phyloP scores from a whole-genome alignment of 495 filamentous ascomycete genomes.

The Oidiodendron maius region DNA sequence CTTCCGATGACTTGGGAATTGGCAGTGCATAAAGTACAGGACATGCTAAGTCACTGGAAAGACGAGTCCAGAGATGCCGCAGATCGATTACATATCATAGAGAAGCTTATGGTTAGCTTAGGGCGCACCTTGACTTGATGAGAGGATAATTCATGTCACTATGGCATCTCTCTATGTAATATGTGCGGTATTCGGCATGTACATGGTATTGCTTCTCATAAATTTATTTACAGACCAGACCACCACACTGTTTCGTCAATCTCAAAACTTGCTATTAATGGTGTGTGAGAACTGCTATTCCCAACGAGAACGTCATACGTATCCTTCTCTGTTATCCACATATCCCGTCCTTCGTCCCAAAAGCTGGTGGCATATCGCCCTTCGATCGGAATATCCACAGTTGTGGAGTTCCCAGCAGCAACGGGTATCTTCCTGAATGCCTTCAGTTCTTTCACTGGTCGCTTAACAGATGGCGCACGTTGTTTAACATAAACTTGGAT shows the following conservation, averaged over 20 bases:
- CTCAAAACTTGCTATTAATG: slow-evolving; percentile 38
- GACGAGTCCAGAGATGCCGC: not conserved
- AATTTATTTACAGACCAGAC: slow-evolving; percentile 34
- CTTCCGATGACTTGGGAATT: not conserved
- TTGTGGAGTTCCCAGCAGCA: slow-evolving; percentile 51
- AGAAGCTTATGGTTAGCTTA: not conserved
- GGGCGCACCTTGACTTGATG: too few species aligned
- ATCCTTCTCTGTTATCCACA: slow-evolving; percentile 61
- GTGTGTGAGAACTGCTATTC: slow-evolving; percentile 36
- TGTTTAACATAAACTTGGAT: slow-evolving; percentile 54
- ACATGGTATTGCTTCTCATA: too few species aligned
- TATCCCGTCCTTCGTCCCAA: slow-evolving; percentile 59
- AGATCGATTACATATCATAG: not conserved
- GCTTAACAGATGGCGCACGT: slow-evolving; percentile 44
- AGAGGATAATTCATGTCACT: too few species aligned
- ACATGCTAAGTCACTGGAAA: not conserved
- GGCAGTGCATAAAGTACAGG: not conserved
- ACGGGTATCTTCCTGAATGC: slow-evolving; percentile 66
- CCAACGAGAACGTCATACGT: slow-evolving; percentile 50
- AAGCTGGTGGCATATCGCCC: slow-evolving; percentile 55
- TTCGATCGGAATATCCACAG: slow-evolving; percentile 50
- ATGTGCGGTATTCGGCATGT: too few species aligned
- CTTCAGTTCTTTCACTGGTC: slow-evolving; percentile 65
- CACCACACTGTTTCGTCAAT: slow-evolving; percentile 52
- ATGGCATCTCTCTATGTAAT: too few species aligned